Percentiles rank a stretch among this genome's conserved stretches.
Conservation (phyloP, 1,139 yeast genomes). For the Pichia sp. region DNA sequence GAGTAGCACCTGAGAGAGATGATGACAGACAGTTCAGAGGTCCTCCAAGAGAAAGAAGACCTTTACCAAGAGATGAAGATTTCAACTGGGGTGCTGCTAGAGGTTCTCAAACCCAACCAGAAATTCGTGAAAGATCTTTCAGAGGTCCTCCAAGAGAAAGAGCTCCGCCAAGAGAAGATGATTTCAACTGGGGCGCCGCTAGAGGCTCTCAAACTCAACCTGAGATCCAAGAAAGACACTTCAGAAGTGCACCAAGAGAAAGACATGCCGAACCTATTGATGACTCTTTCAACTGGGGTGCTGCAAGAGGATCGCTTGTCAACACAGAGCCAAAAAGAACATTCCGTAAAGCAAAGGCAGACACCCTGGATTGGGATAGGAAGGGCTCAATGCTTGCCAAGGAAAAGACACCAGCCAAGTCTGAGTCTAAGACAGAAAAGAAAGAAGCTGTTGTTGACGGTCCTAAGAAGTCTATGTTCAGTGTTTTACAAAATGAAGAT, state of each 20-base stretch:
- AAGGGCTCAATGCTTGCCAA: conserved; percentile 27
- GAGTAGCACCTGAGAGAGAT: conserved; percentile 30
- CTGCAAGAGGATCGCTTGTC: conserved; percentile 40
- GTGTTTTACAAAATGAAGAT: conserved; percentile 64
- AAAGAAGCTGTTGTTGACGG: conserved; percentile 25
- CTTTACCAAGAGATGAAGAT: conserved; percentile 34
- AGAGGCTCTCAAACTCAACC: conserved; percentile 35
- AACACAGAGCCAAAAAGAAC: conserved; percentile 20
- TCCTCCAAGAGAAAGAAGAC: conserved; percentile 39
- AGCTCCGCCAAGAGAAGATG: conserved; percentile 34
- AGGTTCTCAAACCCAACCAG: conserved; percentile 34
- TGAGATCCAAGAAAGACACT: conserved; percentile 36
- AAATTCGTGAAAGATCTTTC: conserved; percentile 14
- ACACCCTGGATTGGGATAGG: conserved; percentile 43
- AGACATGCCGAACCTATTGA: conserved; percentile 34
- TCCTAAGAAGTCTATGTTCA: conserved; percentile 49
- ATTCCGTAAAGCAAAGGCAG: conserved; percentile 31
- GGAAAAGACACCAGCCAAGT: conserved; percentile 40
- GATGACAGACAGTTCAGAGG: conserved; percentile 34
- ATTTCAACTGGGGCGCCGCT: conserved; percentile 46
- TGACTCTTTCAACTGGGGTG: conserved; percentile 38
- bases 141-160: conserved; percentile 35
- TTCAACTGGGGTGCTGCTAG: conserved; percentile 48
- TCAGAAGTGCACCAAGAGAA: conserved; percentile 33
- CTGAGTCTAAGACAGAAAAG: conserved; percentile 16